These are phyloP conservation scores for Moniliophthora roreri DNA, from an alignment of 1,284 basidiomycete genomes.

Conservation along the genomic window DNA sequence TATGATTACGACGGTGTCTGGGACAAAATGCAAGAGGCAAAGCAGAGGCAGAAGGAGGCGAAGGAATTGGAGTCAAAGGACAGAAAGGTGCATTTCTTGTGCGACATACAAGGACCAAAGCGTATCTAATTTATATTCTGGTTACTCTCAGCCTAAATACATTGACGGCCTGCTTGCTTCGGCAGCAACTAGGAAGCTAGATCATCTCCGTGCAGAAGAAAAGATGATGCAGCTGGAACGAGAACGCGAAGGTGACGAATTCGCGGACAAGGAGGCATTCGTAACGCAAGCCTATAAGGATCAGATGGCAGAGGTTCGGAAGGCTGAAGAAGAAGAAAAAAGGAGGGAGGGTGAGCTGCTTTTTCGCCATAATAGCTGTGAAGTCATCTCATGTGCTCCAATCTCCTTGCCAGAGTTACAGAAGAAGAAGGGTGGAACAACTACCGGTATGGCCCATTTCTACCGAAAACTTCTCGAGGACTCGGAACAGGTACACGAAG, in stretches of 20 bases:
- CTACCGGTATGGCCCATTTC: slow-evolving; percentile 83
- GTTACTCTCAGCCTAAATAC: slow-evolving; percentile 80
- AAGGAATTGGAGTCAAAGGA: slow-evolving; percentile 74
- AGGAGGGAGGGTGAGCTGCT: slow-evolving; percentile 70
- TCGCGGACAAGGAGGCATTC: slow-evolving; percentile 92
- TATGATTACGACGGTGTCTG: slow-evolving; percentile 98
- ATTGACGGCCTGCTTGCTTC: slow-evolving; percentile 82
- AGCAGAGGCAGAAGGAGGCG: slow-evolving; percentile 68
- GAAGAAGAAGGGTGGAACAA: slow-evolving; percentile 60
- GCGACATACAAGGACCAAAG: slow-evolving; percentile 1
- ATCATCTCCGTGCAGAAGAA: slow-evolving; percentile 94
- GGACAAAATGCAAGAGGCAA: slow-evolving; percentile 92
- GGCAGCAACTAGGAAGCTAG: slow-evolving; percentile 85
- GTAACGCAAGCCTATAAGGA: slow-evolving; percentile 98
- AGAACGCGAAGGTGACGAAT: slow-evolving; percentile 92
- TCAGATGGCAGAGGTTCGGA: slow-evolving; percentile 90
- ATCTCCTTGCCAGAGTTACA: slow-evolving; percentile 46
- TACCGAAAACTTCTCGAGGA: slow-evolving; percentile 84
- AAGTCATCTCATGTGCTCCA: slow-evolving; percentile 5
- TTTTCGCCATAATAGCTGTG: slow-evolving; percentile 2
- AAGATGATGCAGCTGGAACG: slow-evolving; percentile 96
- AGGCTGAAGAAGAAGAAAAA: slow-evolving; percentile 90
- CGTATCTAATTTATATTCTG: slow-evolving; percentile 14
- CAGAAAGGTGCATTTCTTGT: slow-evolving; percentile 58
- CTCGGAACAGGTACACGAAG: slow-evolving; percentile 79